phyloP scores from a whole-genome alignment of 2,329 filamentous ascomycete species.

The Rhynchosporium secalis region DNA sequence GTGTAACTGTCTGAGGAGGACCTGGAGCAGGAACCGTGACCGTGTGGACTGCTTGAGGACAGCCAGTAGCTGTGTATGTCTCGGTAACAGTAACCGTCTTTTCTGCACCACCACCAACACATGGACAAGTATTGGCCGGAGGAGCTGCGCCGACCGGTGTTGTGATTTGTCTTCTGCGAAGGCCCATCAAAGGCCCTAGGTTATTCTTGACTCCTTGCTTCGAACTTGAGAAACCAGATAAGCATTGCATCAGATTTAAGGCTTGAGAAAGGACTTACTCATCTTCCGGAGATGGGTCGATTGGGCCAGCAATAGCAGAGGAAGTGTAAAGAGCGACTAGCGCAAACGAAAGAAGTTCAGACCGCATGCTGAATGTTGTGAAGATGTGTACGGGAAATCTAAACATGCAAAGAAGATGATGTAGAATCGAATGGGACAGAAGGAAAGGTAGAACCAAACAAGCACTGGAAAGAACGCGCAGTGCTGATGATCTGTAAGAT shows the following conservation, averaged over 20 bases:
- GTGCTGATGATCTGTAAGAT: slow-evolving; percentile 13
- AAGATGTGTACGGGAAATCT: neutral
- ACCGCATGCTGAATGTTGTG: slow-evolving; percentile 29
- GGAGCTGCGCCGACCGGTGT: neutral
- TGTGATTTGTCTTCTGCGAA: slow-evolving; percentile 1
- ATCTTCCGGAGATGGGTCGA: slow-evolving; percentile 20
- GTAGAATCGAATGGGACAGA: slow-evolving; percentile 25
- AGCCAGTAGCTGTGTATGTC: slow-evolving; percentile 3
- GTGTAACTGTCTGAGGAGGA: neutral
- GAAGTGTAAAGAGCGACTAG: slow-evolving; percentile 33
- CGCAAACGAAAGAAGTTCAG: slow-evolving; percentile 27
- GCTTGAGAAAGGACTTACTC: slow-evolving; percentile 3
- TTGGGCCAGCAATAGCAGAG: slow-evolving; percentile 28
- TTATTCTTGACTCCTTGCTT: slow-evolving; percentile 5
- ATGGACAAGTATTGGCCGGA: neutral
- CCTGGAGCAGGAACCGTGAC: neutral
- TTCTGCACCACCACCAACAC: neutral
- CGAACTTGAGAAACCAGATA: neutral
- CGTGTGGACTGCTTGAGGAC: neutral
- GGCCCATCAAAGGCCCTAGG: neutral
- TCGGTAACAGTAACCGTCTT: slow-evolving; percentile 15
- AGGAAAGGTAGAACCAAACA: slow-evolving; percentile 13
- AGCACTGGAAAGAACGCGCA: slow-evolving; percentile 12
- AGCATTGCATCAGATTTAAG: neutral
- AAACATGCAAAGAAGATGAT: slow-evolving; percentile 27